phyloP scores from a whole-genome alignment of 140 eudicot genomes.

The Oenanthe javanica region DNA sequence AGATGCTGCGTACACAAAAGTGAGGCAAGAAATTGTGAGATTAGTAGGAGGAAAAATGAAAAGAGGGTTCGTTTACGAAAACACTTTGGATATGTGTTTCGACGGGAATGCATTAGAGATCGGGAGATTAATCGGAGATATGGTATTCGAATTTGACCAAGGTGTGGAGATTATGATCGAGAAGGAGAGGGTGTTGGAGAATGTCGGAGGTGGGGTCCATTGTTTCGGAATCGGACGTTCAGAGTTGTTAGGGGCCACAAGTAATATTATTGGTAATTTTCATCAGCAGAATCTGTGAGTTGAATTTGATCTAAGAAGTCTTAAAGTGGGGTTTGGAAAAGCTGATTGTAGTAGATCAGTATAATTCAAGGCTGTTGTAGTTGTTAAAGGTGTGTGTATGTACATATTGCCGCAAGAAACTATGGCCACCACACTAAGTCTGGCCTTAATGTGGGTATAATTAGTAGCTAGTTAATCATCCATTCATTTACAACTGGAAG shows the following conservation, averaged over 20 bases:
- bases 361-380: not conserved
- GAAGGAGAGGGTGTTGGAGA: constrained; percentile 49
- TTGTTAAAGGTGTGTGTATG: not conserved
- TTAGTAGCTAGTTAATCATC: not conserved
- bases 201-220: constrained; percentile 69
- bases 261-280: constrained; percentile 83
- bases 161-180: constrained; percentile 53
- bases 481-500: not conserved
- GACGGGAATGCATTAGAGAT: constrained; percentile 47
- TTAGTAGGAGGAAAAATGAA: constrained; percentile 44
- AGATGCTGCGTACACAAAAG: constrained; percentile 55
- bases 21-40: constrained; percentile 35
- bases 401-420: not conserved
- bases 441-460: not conserved
- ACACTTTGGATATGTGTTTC: constrained; percentile 68
- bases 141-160: constrained; percentile 50
- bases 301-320: constrained; percentile 59
- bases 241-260: constrained; percentile 46
- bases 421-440: not conserved
- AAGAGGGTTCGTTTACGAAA: constrained; percentile 57
- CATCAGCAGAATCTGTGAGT: constrained; percentile 88
- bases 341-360: constrained; percentile 61
- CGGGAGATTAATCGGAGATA: constrained; percentile 61
- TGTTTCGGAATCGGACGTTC: constrained; percentile 82
- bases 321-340: constrained; percentile 67